Base-by-base conservation (phyloP, 2,329 filamentous ascomycete species). In the Nakataea oryzae region DNA sequence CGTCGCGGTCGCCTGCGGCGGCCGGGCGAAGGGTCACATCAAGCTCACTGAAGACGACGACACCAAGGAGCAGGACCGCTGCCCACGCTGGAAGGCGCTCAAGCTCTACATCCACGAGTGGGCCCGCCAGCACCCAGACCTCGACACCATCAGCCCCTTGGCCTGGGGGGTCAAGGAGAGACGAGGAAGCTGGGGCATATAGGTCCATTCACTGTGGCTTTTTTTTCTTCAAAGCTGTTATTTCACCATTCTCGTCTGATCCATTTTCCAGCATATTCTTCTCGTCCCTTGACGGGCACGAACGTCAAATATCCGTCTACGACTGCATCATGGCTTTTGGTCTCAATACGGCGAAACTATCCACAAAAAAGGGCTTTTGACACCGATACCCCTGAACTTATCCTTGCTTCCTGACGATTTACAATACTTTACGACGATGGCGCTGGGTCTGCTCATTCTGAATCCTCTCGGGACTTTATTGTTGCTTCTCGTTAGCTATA, bases 101-200 rank as follows among this genome's bases (percentile, higher is more conserved):
- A 88, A 87, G 70, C 71, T 86, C 54, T 97, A 97, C 72, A 89
- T 97, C 54, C 81, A 82, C 50, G 92, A 96, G 73, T 97, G 93
- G 93, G 93, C 89, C 28, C 81, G 88, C 62, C 92, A 96, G 74
- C 90, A 96, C 71, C 91, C 92, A 6, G 82, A 85, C 65, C 85
- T 95, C 73, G 80, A 85, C 67, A 78, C 79, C 62, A 79, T 84
- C 65, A 80, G 80, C 61, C 78, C 83, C 3, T 74, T 84, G 65
- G 82, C 83, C 5, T 91, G 88, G 88, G 89, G 88, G 14, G 83
- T 89, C 58, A 77, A 81, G 62, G 86, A 85, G 64, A 76, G 86
- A 64, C 76, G 84, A 70, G 88, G 89, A 62, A 91, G 88, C 68
- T 92, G 89, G 88, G 88, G 87, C 55, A 82, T 89, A 63, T 58